Percentiles rank a stretch among this genome's conserved stretches.
Evolutionary conservation across 192 early-diverging fungal species (phyloP).

Genomic region (Piromyces sp.): DNA sequence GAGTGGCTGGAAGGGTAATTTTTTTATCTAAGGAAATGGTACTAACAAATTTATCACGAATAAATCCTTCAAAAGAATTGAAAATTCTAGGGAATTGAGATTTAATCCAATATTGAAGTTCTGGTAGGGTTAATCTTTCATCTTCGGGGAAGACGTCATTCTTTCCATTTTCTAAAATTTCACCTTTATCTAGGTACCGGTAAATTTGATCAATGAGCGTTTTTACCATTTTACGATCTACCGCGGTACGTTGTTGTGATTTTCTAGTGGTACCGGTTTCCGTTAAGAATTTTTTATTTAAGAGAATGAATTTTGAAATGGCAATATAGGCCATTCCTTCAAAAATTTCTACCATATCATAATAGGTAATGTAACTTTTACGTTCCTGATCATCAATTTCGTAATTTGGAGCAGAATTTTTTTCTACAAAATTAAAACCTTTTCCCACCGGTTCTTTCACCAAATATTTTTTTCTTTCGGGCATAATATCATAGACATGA

Average conservation of each 20-base stretch:
- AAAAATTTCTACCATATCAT: neutral
- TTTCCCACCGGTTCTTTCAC: neutral
- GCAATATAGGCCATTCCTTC: neutral
- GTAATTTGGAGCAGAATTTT: neutral
- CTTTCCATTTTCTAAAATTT: neutral
- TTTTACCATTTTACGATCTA: neutral
- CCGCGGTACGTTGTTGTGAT: neutral
- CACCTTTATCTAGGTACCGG: neutral
- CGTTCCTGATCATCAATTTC: neutral
- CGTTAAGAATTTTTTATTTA: neutral
- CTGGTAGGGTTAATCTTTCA: neutral
- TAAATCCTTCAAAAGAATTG: neutral
- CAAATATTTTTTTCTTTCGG: neutral
- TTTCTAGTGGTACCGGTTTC: neutral
- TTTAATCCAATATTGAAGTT: neutral
- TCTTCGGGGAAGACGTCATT: neutral
- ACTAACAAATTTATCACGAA: neutral
- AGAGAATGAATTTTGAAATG: neutral
- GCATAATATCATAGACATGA: neutral
- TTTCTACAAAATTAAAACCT: neutral
- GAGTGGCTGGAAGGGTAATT: neutral
- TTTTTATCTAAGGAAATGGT: neutral
- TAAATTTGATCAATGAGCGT: neutral
- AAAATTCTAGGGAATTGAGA: neutral
- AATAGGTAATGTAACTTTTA: neutral